Conservation (phyloP, 2,329 filamentous ascomycete species). For the Pestalotiopsis sp. region DNA sequence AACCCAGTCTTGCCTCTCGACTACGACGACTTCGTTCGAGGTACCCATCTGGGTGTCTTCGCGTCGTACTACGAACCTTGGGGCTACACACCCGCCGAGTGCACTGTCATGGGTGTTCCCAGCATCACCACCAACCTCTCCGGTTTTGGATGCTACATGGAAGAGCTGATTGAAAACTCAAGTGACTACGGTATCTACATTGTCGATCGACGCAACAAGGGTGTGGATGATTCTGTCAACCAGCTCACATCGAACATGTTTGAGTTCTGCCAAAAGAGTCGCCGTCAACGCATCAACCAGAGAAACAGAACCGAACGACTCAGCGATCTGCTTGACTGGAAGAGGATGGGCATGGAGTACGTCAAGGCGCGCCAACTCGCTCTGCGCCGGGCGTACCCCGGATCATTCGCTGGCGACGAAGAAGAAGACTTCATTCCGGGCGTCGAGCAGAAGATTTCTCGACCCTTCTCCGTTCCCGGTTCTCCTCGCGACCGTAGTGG, state of each 20-base stretch:
- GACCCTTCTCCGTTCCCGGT: conserved; percentile 91
- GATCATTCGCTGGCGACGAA: conserved; percentile 78
- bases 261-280: conserved; percentile 90
- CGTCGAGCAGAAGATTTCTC: conserved; percentile 91
- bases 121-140: conserved; percentile 98
- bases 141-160: conserved; percentile 99
- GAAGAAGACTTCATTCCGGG: conserved; percentile 91
- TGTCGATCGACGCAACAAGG: conserved; percentile 92
- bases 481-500: conserved; percentile 88
- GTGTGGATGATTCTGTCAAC: conserved; percentile 95
- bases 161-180: conserved; percentile 97
- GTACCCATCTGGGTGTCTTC: conserved; percentile 94
- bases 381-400: conserved; percentile 86
- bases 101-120: conserved; percentile 97
- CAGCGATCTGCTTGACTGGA: conserved; percentile 96
- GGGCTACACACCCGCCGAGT: conserved; percentile 98
- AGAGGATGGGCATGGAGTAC: conserved; percentile 99
- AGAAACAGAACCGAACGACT: conserved; percentile 94
- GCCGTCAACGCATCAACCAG: conserved; percentile 97
- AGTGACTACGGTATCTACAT: conserved; percentile 99
- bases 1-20: conserved; percentile 95
- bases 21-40: conserved; percentile 97
- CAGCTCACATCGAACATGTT: conserved; percentile 92
- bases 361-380: conserved; percentile 96
- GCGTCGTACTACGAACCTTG: conserved; percentile 98